phyloP scores from a whole-genome alignment of 1,284 basidiomycete species.

The Peniophora sp. region DNA sequence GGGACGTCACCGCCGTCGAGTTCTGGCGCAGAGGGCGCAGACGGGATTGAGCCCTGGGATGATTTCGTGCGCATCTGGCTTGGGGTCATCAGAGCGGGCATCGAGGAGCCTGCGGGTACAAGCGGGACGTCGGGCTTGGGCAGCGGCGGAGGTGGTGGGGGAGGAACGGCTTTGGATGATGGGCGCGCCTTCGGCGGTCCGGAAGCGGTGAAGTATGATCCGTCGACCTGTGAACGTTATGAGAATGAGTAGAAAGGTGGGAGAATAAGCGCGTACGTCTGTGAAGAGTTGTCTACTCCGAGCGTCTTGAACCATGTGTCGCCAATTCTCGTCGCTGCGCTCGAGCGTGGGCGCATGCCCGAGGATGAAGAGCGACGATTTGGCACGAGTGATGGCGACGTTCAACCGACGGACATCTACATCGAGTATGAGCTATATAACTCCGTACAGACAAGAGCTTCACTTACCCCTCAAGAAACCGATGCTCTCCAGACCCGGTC shows the following conservation, averaged over 20 bases:
- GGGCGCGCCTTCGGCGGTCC: not conserved
- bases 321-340: constrained; percentile 79
- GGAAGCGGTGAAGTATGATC: constrained; percentile 28
- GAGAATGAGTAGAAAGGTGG: not conserved
- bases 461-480: constrained; percentile 80
- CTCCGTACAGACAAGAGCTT: constrained; percentile 2
- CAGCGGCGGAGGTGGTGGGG: constrained; percentile 8
- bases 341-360: constrained; percentile 86
- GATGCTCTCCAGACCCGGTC: constrained; percentile 71
- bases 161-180: constrained; percentile 5
- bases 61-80: not conserved
- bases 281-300: constrained; percentile 42
- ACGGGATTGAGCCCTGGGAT: not conserved
- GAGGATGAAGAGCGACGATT: constrained; percentile 89
- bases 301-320: constrained; percentile 72
- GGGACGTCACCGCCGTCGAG: not conserved
- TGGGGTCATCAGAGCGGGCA: not conserved
- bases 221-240: constrained; percentile 24
- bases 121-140: constrained; percentile 6
- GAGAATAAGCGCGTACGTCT: constrained; percentile 34
- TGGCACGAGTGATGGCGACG: constrained; percentile 93
- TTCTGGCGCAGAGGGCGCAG: not conserved
- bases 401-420: constrained; percentile 88
- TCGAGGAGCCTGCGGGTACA: not conserved
- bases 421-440: not conserved